A percentile compares a stretch with the other conserved stretches of the same genome.
Evolutionary conservation across 352 stramenopile genomes (phyloP).

Genomic region (Pythium scleroteichum): DNA sequence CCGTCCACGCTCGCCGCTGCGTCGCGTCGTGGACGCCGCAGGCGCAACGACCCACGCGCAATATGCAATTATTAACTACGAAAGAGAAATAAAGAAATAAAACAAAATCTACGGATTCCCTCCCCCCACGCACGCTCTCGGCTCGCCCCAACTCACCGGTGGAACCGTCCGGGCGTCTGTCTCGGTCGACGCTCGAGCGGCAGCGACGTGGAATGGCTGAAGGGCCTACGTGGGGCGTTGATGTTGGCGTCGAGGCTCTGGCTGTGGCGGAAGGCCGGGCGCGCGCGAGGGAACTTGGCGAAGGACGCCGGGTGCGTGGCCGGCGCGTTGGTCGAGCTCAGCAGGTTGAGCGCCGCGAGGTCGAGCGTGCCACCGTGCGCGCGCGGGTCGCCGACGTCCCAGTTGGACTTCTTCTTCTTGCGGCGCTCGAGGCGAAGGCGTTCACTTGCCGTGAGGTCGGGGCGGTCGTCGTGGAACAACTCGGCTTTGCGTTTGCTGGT

Average conservation of each 20-base stretch:
- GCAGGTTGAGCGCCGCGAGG: slow-evolving; percentile 22
- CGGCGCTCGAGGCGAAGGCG: slow-evolving; percentile 62
- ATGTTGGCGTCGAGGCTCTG: slow-evolving; percentile 65
- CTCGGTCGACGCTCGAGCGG: too few relatives aligned
- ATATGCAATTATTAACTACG: too few relatives aligned
- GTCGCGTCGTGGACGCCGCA: too few relatives aligned
- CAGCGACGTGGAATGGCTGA: too few relatives aligned
- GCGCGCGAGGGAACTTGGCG: slow-evolving; percentile 51
- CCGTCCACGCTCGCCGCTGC: too few relatives aligned
- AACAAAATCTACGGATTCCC: too few relatives aligned
- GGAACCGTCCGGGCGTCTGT: too few relatives aligned
- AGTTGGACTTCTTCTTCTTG: slow-evolving; percentile 75
- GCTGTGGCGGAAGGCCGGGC: slow-evolving; percentile 63
- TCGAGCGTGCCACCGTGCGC: slow-evolving; percentile 24
- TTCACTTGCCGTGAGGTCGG: slow-evolving; percentile 51
- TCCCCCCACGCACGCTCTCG: too few relatives aligned
- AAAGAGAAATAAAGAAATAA: too few relatives aligned
- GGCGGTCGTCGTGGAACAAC: too few relatives aligned
- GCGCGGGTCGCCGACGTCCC: slow-evolving; percentile 80
- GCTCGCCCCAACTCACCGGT: too few relatives aligned
- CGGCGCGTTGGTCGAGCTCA: slow-evolving; percentile 30
- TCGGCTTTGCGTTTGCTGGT: not conserved
- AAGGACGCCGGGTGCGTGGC: slow-evolving; percentile 51
- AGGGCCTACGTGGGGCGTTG: slow-evolving; percentile 6
- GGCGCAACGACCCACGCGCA: too few relatives aligned